A percentile compares a stretch with the other conserved stretches of the same genome.
These are phyloP conservation scores for Agastache rugosa DNA, from an alignment of 257 asterid species.

Conservation along the genomic window DNA sequence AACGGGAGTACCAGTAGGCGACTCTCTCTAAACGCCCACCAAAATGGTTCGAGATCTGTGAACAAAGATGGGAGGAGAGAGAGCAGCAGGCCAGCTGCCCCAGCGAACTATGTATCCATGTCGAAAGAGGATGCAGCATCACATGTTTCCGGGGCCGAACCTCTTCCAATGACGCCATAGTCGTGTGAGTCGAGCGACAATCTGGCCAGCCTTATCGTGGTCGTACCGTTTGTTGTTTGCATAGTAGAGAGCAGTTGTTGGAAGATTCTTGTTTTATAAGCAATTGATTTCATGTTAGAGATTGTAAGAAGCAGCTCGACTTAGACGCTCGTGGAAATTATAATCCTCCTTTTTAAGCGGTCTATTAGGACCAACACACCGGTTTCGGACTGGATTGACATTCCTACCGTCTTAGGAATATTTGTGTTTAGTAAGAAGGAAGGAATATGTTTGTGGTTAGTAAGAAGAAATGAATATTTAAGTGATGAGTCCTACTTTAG, in stretches of 20 bases:
- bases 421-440: no score
- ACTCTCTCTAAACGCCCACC: constrained; percentile 80
- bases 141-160: constrained; percentile 46
- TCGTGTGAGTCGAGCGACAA: constrained; percentile 2
- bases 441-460: no score
- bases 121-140: constrained; percentile 63
- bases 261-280: constrained; percentile 26
- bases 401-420: no score
- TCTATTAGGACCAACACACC: no score
- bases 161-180: constrained; percentile 49
- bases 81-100: constrained; percentile 62
- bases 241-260: constrained; percentile 24
- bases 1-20: constrained; percentile 73
- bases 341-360: no score
- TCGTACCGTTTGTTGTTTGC: background rate
- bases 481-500: no score
- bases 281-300: background rate
- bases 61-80: constrained; percentile 84
- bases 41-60: constrained; percentile 77
- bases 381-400: no score
- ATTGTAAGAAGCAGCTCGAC: no score
- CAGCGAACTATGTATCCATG: constrained; percentile 77
- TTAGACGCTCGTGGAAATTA: background rate
- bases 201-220: background rate
- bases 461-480: no score